Evolutionary conservation across 345 rosid species (phyloP).

Genomic region (Trapa incisa): DNA sequence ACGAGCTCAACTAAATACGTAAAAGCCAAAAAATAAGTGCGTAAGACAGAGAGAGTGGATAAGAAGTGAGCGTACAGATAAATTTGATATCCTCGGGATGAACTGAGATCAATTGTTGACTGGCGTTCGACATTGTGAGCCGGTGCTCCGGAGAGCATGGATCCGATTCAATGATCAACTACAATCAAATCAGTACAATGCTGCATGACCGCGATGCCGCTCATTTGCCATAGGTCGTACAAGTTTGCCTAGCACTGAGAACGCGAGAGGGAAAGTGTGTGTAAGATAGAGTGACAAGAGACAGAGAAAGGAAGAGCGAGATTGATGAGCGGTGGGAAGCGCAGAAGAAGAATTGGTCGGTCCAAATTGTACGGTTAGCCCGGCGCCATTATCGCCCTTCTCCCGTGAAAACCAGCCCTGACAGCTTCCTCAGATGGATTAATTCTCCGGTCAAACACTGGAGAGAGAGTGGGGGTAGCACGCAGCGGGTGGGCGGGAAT

Average conservation of each 20-base stretch:
- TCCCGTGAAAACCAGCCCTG: background rate
- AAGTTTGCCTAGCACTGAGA: background rate
- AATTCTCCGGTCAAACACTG: background rate
- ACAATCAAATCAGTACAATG: background rate
- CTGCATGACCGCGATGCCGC: background rate
- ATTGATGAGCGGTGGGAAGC: constrained; percentile 6
- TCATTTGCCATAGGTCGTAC: constrained; percentile 5
- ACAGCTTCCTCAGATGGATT: background rate
- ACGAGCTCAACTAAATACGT: background rate
- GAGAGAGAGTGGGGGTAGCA: background rate
- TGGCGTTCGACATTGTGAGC: constrained; percentile 28
- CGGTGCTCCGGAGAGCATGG: background rate
- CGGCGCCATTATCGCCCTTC: constrained; percentile 1
- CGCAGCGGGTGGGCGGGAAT: background rate
- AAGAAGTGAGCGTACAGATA: constrained; percentile 30
- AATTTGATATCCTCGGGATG: constrained; percentile 94
- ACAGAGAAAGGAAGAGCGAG: background rate
- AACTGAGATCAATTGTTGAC: constrained; percentile 64
- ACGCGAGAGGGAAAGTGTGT: background rate
- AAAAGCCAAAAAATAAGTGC: background rate
- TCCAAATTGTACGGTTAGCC: background rate
- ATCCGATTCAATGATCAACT: background rate
- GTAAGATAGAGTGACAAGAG: background rate
- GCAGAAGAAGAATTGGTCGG: constrained; percentile 2
- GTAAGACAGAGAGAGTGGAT: constrained; percentile 1